Evolutionary conservation across 1,139 yeast genomes (phyloP).

Genomic region (Blastobotrys persicus): DNA sequence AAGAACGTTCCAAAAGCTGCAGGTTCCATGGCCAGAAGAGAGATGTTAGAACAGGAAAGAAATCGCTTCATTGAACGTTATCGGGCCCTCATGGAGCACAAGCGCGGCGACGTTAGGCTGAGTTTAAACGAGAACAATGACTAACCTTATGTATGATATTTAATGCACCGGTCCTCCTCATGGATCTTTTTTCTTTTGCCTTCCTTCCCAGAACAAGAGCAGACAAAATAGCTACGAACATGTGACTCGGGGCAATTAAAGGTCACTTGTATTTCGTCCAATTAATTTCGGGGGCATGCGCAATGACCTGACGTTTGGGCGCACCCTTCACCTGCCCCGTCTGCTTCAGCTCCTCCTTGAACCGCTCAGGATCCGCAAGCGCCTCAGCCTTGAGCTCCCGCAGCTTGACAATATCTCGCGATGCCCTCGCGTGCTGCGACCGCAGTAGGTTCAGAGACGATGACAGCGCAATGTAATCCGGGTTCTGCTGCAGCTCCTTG

Average conservation of each 20-base stretch:
- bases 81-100: slow-evolving; percentile 26
- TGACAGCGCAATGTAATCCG: slow-evolving; percentile 36
- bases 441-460: slow-evolving; percentile 32
- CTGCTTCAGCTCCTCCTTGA: slow-evolving; percentile 23
- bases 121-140: not conserved
- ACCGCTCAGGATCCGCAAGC: slow-evolving; percentile 28
- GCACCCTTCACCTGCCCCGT: slow-evolving; percentile 25
- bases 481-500: slow-evolving; percentile 23
- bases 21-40: slow-evolving; percentile 41
- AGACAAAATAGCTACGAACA: no score
- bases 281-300: slow-evolving; percentile 29
- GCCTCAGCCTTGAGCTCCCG: slow-evolving; percentile 29
- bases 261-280: slow-evolving; percentile 28
- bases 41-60: slow-evolving; percentile 40
- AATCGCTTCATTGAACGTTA: slow-evolving; percentile 37
- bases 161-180: not conserved
- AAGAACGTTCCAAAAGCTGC: slow-evolving; percentile 42
- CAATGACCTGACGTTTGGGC: slow-evolving; percentile 28
- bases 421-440: slow-evolving; percentile 29
- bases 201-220: no score
- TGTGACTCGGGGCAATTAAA: not conserved
- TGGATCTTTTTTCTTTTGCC: no score
- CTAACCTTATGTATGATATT: no score
- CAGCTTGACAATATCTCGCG: slow-evolving; percentile 28
- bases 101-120: slow-evolving; percentile 1